Evolutionary conservation across 805 yeast genomes (phyloP).

Genomic region (Wickerhamiella cacticola): DNA sequence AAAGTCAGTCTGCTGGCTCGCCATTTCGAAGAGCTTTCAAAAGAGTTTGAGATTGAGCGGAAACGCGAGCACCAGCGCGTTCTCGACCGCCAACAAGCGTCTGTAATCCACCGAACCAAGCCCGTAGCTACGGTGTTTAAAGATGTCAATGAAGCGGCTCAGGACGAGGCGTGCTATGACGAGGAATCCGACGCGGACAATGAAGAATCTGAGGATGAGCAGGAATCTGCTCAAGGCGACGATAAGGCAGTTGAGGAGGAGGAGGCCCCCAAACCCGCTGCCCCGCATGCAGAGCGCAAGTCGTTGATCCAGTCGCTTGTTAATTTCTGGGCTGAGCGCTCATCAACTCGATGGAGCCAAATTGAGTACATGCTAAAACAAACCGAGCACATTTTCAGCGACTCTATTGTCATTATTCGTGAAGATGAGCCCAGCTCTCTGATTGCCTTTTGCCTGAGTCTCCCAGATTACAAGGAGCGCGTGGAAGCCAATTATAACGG

Average conservation of each 20-base stretch:
- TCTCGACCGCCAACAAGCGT: slow-evolving; percentile 43
- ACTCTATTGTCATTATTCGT: slow-evolving; percentile 82
- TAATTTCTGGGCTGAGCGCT: slow-evolving; percentile 94
- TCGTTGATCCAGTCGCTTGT: slow-evolving; percentile 73
- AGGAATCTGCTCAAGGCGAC: not conserved
- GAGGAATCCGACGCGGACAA: slow-evolving; percentile 14
- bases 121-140: slow-evolving; percentile 89
- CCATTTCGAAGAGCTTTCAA: slow-evolving; percentile 68
- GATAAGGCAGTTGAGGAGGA: too few relatives aligned
- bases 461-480: slow-evolving; percentile 67
- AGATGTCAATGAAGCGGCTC: slow-evolving; percentile 75
- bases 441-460: slow-evolving; percentile 82
- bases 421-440: slow-evolving; percentile 95
- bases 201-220: slow-evolving; percentile 10
- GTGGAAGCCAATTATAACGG: slow-evolving; percentile 33
- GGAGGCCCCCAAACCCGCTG: not conserved
- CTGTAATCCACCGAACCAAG: slow-evolving; percentile 61
- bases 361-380: slow-evolving; percentile 68
- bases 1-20: slow-evolving; percentile 35
- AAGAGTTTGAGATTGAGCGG: slow-evolving; percentile 79
- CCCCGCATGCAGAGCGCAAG: slow-evolving; percentile 39
- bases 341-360: slow-evolving; percentile 92
- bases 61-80: slow-evolving; percentile 61
- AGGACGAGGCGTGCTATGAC: slow-evolving; percentile 12
- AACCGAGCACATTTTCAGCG: slow-evolving; percentile 84